Conservation (phyloP, 305 asterid species). For the Fraxinus paxiana region DNA sequence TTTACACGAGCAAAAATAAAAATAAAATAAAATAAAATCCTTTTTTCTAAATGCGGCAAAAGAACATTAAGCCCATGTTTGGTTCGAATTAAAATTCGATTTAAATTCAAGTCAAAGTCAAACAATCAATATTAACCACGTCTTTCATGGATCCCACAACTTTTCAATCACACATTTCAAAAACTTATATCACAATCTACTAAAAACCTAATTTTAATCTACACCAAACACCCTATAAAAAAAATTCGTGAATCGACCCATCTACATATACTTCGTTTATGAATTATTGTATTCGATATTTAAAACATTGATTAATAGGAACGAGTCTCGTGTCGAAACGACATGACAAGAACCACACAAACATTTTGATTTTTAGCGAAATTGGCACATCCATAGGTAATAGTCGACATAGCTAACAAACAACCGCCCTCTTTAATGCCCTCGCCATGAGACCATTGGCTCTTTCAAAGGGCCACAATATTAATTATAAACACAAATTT, state of each 20-base stretch:
- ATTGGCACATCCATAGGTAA: not conserved
- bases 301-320: too few species aligned
- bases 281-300: not conserved
- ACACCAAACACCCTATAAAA: too few species aligned
- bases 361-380: not conserved
- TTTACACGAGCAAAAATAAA: too few species aligned
- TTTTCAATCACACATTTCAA: too few species aligned
- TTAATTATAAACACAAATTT: slow-evolving; percentile 1
- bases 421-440: slow-evolving; percentile 31
- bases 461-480: slow-evolving; percentile 16
- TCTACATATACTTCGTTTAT: not conserved
- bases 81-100: too few species aligned
- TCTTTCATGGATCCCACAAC: too few species aligned
- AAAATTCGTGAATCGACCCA: not conserved
- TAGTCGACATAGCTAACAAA: slow-evolving; percentile 17
- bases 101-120: too few species aligned
- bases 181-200: too few species aligned
- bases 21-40: not conserved
- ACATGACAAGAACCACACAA: not conserved
- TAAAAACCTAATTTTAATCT: too few species aligned
- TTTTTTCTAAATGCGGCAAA: not conserved
- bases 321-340: not conserved
- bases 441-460: slow-evolving; percentile 5
- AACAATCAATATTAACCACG: too few species aligned
- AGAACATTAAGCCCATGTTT: too few species aligned